phyloP scores from a whole-genome alignment of 345 rosid species.

The Aegle marmelos region DNA sequence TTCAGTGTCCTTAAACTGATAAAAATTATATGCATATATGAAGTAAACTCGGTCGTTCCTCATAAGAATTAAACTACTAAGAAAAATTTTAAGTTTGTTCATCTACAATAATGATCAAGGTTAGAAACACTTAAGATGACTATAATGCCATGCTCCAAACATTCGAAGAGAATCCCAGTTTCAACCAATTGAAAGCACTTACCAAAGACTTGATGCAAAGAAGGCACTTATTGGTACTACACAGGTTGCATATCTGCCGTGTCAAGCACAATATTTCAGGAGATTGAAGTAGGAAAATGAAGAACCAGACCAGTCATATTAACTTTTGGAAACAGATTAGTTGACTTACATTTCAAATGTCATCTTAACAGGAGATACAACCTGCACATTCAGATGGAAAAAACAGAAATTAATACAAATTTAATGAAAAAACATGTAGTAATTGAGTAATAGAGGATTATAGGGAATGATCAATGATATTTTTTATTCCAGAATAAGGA shows the following conservation, averaged over 20 bases:
- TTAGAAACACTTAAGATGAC: not conserved
- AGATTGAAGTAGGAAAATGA: slow-evolving; percentile 7
- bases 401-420: slow-evolving; percentile 5
- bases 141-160: not conserved
- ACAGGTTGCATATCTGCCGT: slow-evolving; percentile 81
- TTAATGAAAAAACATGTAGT: not conserved
- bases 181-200: slow-evolving; percentile 27
- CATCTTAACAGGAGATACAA: slow-evolving; percentile 95
- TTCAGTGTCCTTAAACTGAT: not conserved
- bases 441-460: not conserved
- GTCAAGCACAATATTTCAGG: slow-evolving; percentile 15
- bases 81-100: not conserved
- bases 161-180: not conserved
- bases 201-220: slow-evolving; percentile 99
- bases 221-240: slow-evolving; percentile 93
- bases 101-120: not conserved
- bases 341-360: slow-evolving; percentile 82
- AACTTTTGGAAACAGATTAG: not conserved
- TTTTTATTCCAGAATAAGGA: not conserved
- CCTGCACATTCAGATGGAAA: slow-evolving; percentile 42
- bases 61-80: not conserved
- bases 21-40: not conserved
- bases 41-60: not conserved
- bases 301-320: not conserved
- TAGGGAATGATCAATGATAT: no score